Base-by-base conservation (phyloP, 2,329 filamentous ascomycete genomes). In the Alternaria arbusti region DNA sequence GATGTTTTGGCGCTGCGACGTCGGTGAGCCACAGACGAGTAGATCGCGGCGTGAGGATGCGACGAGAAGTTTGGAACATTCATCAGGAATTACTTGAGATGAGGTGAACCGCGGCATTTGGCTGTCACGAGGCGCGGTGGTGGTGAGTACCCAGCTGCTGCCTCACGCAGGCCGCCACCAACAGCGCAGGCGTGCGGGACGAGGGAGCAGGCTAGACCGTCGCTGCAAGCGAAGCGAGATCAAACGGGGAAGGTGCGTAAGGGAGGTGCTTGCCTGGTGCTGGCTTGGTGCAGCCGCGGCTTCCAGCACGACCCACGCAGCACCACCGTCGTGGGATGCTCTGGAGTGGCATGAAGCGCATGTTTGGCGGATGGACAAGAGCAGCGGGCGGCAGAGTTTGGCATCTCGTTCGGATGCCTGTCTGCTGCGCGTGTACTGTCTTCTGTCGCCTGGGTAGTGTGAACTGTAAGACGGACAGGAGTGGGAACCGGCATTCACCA, bases 1-100 rank as follows among this genome's bases (percentile, higher is more conserved):
- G 71, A 75, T 67, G 62, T 69, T 59, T 70, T 70, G 66, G 70
- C 70, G 68, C 67, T 73, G 69, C 68, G 67, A 69, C 68, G 66
- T 62, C 63, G 55, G 61, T 44, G 54, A 54, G 62, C 47, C 36
- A 54, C 55, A 28, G 44, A 51, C 17, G 43, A 43, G 60, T 59
- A 44, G 60, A 63, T 15, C 36, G 9, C 49, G 49, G 28, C 30
- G 49, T n/a, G 36, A 40, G 12, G 49, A 40, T 40, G 36, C 49
- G 49, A 40, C 30, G 49, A 25, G 49, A 25, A 15, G 49, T 36
- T 7, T 32, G 22, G 45, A 47, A n/a, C 45, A 23, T 30, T 36
- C 15, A 13, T 26, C 17, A 32, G 28, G 49, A 40, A 40, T 32
- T 32, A 32, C 17, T 9, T n/a, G 30, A 28, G 12, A 54, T 30